Base-by-base conservation (phyloP, 768 basidiomycete genomes). In the Lentinula detonsa region DNA sequence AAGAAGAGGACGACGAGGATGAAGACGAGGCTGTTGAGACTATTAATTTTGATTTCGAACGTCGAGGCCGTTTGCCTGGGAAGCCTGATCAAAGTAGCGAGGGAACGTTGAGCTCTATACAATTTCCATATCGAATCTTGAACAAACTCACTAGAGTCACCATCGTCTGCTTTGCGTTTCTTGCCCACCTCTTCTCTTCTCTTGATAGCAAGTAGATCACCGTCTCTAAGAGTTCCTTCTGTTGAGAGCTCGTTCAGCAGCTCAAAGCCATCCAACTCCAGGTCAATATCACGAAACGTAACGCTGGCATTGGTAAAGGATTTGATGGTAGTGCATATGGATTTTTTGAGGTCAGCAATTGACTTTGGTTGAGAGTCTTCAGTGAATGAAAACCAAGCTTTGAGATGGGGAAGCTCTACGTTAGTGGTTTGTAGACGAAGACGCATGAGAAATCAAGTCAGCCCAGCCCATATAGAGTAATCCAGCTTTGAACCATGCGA, bases 391-490 rank as follows among this genome's bases (percentile, higher is more conserved):
- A 60, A 60, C 59, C 59, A 60, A 6, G 50, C 59, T 60, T 60
- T 60, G n/a, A 60, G 50, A 34, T 21, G 18, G n/a, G 59, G 59
- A 51, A 60, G 59, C 6, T 33, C 8, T 28, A 16, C 21, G 37
- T 10, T 51, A 16, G 50, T 28, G 59, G 59, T 60, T 40, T 60
- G 59, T 39, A 60, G 59, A 39, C 59, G 59, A 52, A 60, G 34
- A 42, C 59, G 59, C 59, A 60, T 60, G 28, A 5, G n/a, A 8
- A 9, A 18, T 8, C 6, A 9, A 9, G 10, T 18, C 21, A 48
- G 18, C 9, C 46, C 8, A 48, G 21, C 18, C 18, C 46, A 18
- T 21, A 21, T 48, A 48, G 21, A 23, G 46, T 48, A 48, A 48
- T 48, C 21, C 21, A 48, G 50, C 50, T 51, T 51, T 51, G 50